These are phyloP conservation scores for Turnera subulata DNA, from an alignment of 345 rosid genomes.

Conservation along the genomic window DNA sequence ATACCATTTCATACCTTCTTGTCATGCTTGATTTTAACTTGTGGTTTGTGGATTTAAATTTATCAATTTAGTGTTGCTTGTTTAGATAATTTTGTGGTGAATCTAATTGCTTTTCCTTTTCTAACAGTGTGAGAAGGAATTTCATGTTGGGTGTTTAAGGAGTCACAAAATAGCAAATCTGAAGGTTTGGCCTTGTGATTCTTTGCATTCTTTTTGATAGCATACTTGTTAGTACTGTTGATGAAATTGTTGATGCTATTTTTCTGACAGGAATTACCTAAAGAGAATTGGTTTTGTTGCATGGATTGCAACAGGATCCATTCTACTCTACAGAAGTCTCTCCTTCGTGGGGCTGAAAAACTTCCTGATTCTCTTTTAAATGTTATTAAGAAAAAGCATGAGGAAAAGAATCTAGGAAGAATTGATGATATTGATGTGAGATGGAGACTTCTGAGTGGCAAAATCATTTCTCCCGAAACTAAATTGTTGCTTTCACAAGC, in stretches of 20 bases:
- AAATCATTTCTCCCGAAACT: conserved; percentile 49
- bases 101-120: conserved; percentile 2
- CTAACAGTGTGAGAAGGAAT: conserved; percentile 82
- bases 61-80: background rate
- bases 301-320: conserved; percentile 50
- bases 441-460: conserved; percentile 81
- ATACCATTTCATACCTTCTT: background rate
- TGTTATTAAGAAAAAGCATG: conserved; percentile 45
- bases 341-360: conserved; percentile 57
- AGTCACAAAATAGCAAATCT: conserved; percentile 74
- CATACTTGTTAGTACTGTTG: background rate
- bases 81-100: background rate
- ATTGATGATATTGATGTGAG: conserved; percentile 48
- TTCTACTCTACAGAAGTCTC: conserved; percentile 48
- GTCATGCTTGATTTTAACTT: background rate
- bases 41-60: background rate
- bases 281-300: conserved; percentile 88
- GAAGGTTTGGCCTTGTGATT: conserved; percentile 41
- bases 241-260: conserved; percentile 8
- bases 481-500: conserved; percentile 58
- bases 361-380: conserved; percentile 50
- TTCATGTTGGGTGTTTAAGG: conserved; percentile 88
- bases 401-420: conserved; percentile 36
- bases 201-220: background rate
- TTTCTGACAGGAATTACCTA: conserved; percentile 71